Base-by-base conservation (phyloP, 176 grass and related monocot genomes). In the Coix lacrymajobi region DNA sequence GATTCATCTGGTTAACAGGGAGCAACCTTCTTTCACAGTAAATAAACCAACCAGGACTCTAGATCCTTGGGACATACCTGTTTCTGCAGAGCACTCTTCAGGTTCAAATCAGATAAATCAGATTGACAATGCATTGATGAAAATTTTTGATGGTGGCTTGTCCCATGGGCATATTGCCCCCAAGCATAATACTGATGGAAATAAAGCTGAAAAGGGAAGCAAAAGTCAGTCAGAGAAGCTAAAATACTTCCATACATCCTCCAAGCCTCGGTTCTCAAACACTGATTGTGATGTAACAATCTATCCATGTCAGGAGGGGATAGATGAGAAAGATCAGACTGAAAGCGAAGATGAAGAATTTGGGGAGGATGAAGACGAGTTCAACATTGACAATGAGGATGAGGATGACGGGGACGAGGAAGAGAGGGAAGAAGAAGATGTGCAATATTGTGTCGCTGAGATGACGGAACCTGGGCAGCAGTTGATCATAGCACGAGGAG, bases 1-100 rank as follows among this genome's bases (percentile, higher is more conserved):
- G 63, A 92, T 97, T 84, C 94, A 97, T 77, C 87, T 94, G n/a
- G 89, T 97, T 44, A 68, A 56, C 46, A 92, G 92, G 46, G 91
- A 94, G 64, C 49, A 11, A 14, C 90, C 85, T 77, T 88, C 85
- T 78, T n/a, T 88, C 48, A 64, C 76, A 3, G 66, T 82, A 86
- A 82, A 74, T 73, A 88, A 80, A 81, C 69, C 85, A 1, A 84
- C 38, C 17, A 81, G 76, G 83, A 82, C 73, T 67, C 72, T 87
- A 49, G 70, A 89, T 76, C 92, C 92, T 20, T 97, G 89, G 94
- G 91, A 97, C 32, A 93, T 94, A 51, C 89, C 89, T 81, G 71
- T 70, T 77, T 63, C 48, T 67, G 28, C 54, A 28, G 89, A 90
- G 44, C 72, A 67, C 69, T 73, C 38, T 13, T 22, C 72, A 66